Evolutionary conservation across 306 rosid species (phyloP), one percentile per base, ranked within the genome.

Genomic region (Sicyos baderoa): DNA sequence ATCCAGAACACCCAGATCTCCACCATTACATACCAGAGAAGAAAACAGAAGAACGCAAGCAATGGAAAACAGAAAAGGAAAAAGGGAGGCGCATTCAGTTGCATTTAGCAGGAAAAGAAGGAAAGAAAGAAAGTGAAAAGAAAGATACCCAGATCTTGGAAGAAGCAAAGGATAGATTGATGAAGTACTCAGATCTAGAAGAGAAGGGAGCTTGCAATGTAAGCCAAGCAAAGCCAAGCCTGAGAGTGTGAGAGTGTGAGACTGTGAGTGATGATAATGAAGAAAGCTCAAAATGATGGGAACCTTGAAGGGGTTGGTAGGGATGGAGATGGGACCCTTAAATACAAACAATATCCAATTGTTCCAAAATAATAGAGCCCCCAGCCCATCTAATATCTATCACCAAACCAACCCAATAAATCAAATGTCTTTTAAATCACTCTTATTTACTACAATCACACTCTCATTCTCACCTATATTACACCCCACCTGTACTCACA

Each of bases 121-220:
- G 11, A n/a, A 32, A 7, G 11, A 16, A 60, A 32, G 0, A 61
- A 35, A 32, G 3, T 15, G 10, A 19, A 70, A 15, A 15, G 9
- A 61, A 56, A 68, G 77, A 72, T 56, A 84, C 83, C 81, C 71
- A 44, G 81, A 74, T 71, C 79, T 72, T 76, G 76, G 44, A 37
- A 7, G 77, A 22, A 77, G 68, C 25, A 1, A 7, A 29, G 58
- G 25, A 11, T 18, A n/a, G n/a, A n/a, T n/a, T n/a, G n/a, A n/a
- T 37, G 11, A 6, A 52, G 62, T 47, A 44, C 54, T 72, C 85
- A 84, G 88, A 84, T 84, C 88, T 81, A 54, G 18, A 77, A 22
- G 40, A 57, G 0, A 37, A 37, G 7, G 7, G 18, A 19, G 9
- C 19, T 40, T 16, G 29, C 2, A 55, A 42, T 52, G 51, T 18